A percentile compares a stretch with the other conserved stretches of the same genome.
These are phyloP conservation scores for Diaporthe aspalathi DNA, from an alignment of 2,329 filamentous ascomycete genomes.

Conservation along the genomic window DNA sequence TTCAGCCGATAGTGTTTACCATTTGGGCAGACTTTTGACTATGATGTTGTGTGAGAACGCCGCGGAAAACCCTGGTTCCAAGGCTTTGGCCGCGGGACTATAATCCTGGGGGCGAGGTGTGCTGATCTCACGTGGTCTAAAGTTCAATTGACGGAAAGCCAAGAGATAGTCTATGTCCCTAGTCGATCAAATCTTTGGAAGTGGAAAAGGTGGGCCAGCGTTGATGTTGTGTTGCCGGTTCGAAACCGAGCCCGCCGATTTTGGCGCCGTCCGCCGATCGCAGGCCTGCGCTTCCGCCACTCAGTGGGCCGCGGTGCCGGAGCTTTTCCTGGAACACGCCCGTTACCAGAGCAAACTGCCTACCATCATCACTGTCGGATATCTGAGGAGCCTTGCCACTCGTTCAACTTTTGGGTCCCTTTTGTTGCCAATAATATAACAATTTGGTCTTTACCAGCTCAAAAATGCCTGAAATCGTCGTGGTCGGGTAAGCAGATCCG, in stretches of 20 bases:
- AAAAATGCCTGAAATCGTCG: constrained; percentile 52
- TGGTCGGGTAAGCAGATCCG: constrained; percentile 49
- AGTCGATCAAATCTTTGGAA: neutral
- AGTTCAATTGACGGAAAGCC: neutral
- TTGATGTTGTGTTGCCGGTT: constrained; percentile 20
- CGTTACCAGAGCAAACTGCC: neutral
- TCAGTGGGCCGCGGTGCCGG: constrained; percentile 30
- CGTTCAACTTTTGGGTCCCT: too few relatives aligned
- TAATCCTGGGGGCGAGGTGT: neutral
- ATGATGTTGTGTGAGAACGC: neutral
- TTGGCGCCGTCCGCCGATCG: constrained; percentile 24
- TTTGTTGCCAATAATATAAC: too few relatives aligned
- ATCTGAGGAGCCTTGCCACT: neutral
- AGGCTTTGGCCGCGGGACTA: neutral
- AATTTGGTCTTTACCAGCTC: too few relatives aligned
- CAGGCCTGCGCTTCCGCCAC: neutral
- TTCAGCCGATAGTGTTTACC: neutral
- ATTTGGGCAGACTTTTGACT: neutral
- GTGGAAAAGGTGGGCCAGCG: constrained; percentile 1
- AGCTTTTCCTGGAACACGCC: neutral
- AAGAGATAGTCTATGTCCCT: neutral
- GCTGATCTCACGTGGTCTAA: neutral
- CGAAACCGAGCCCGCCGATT: neutral
- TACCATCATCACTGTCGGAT: neutral
- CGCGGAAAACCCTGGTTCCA: neutral